These are phyloP conservation scores for Boletus patriciae DNA, from an alignment of 768 basidiomycete species.

Conservation along the genomic window DNA sequence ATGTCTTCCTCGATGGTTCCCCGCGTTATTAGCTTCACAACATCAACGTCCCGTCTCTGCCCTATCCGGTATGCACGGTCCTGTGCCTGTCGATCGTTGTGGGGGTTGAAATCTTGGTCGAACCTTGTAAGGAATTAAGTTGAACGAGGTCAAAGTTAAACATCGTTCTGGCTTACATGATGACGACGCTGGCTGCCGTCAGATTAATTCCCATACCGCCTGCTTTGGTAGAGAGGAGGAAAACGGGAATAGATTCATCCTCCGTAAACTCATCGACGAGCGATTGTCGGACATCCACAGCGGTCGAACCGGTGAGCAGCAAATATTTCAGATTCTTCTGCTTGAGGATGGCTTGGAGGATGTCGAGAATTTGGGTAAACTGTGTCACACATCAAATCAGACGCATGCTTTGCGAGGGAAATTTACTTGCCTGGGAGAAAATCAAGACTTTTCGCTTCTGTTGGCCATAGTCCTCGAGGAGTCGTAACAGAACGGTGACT, in stretches of 20 bases:
- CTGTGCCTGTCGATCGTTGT: constrained; percentile 97
- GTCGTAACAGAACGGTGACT: constrained; percentile 65
- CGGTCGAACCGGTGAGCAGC: constrained; percentile 87
- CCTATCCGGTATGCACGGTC: constrained; percentile 98
- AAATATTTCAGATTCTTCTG: constrained; percentile 72
- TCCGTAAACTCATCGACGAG: constrained; percentile 93
- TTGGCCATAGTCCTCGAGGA: constrained; percentile 64
- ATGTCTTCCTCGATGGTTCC: constrained; percentile 98
- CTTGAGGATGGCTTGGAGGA: constrained; percentile 80
- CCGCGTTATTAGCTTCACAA: constrained; percentile 88
- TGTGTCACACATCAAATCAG: constrained; percentile 30
- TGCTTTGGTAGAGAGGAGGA: constrained; percentile 89
- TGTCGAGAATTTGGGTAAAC: constrained; percentile 97
- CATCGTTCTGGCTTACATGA: constrained; percentile 58
- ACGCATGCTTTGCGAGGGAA: not conserved
- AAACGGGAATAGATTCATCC: constrained; percentile 82
- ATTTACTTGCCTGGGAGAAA: constrained; percentile 79
- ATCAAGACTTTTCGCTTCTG: constrained; percentile 83
- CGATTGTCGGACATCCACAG: constrained; percentile 90
- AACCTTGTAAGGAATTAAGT: constrained; percentile 53
- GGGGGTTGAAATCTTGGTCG: constrained; percentile 97
- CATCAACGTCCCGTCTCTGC: constrained; percentile 90
- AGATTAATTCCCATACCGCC: constrained; percentile 97
- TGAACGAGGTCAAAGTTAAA: not conserved
- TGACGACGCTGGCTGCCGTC: constrained; percentile 92